phyloP scores from a whole-genome alignment of 2,329 filamentous ascomycete genomes.

The Aspergillus awamori region DNA sequence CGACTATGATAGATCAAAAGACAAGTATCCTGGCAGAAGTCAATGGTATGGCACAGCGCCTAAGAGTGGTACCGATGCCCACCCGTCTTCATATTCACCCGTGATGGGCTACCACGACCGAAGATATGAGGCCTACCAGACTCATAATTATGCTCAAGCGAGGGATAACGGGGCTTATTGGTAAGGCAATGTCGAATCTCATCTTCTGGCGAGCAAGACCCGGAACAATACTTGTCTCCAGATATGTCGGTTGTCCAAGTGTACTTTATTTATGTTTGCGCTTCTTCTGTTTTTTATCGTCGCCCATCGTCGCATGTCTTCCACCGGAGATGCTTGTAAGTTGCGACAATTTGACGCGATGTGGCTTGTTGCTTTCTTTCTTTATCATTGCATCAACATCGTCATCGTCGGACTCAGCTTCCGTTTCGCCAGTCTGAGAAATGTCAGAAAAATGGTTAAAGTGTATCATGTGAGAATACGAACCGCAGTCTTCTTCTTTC shows the following conservation, averaged over 20 bases:
- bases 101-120: no score
- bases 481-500: conserved; percentile 33
- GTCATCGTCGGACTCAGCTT: conserved; percentile 16
- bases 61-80: no score
- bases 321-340: conserved; percentile 39
- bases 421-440: conserved; percentile 11
- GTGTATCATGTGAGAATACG: conserved; percentile 16
- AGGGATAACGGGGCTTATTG: no score
- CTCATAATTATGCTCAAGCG: no score
- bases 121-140: no score
- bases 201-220: not conserved
- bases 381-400: conserved; percentile 16
- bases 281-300: conserved; percentile 28
- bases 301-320: conserved; percentile 13
- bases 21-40: no score
- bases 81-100: no score
- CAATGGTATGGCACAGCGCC: no score
- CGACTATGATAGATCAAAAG: no score
- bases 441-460: conserved; percentile 9
- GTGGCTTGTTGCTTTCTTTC: conserved; percentile 18
- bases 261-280: conserved; percentile 27
- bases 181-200: no score
- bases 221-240: not conserved
- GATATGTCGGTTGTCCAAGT: not conserved
- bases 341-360: conserved; percentile 22